Conservation (phyloP, 306 rosid genomes). For the Castanopsis chinensis region DNA sequence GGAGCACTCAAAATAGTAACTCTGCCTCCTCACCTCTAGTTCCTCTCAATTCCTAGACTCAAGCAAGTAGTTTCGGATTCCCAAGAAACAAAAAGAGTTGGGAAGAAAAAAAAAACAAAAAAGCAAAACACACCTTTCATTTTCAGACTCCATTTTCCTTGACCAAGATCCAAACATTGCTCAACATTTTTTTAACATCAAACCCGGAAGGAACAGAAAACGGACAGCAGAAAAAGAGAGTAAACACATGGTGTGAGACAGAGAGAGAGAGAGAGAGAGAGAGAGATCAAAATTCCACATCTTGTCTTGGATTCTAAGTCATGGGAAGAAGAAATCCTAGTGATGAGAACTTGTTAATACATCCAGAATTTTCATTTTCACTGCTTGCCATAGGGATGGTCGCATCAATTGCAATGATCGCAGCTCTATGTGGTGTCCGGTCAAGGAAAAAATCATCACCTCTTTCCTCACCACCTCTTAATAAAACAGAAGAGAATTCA, state of each 20-base stretch:
- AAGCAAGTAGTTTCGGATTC: conserved; percentile 46
- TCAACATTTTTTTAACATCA: conserved; percentile 6
- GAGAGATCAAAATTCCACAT: background rate
- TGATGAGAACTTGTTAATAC: conserved; percentile 37
- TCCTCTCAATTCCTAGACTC: conserved; percentile 47
- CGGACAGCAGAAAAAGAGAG: background rate
- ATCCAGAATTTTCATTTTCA: conserved; percentile 41
- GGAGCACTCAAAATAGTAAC: conserved; percentile 25
- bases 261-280: background rate
- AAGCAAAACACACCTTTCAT: background rate
- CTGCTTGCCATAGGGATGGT: conserved; percentile 45
- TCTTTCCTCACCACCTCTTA: background rate
- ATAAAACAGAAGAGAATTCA: background rate
- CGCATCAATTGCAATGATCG: conserved; percentile 53
- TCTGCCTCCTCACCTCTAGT: conserved; percentile 21
- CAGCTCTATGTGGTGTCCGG: conserved; percentile 45
- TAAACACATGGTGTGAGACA: background rate
- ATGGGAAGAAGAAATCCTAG: conserved; percentile 70
- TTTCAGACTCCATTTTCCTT: background rate
- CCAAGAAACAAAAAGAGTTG: background rate
- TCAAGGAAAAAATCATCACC: conserved; percentile 30
- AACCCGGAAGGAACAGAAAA: background rate
- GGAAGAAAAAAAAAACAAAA: background rate
- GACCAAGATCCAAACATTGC: conserved; percentile 25
- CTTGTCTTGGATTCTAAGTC: conserved; percentile 12